Evolutionary conservation across 2,329 filamentous ascomycete species (phyloP).

Genomic region (Phyllosticta paracitricarpa): DNA sequence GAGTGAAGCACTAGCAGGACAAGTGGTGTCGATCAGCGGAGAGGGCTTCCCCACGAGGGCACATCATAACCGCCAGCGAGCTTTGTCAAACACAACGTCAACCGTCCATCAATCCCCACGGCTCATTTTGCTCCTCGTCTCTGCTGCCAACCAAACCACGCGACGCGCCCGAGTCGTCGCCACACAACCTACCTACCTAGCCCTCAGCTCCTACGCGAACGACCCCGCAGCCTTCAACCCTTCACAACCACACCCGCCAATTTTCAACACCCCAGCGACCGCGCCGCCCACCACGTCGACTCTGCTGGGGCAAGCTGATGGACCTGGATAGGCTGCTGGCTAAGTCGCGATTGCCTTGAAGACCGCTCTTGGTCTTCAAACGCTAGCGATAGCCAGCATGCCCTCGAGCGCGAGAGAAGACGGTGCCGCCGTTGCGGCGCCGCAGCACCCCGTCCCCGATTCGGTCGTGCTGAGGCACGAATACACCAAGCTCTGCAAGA

Average conservation of each 20-base stretch:
- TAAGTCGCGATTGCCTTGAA: constrained; percentile 52
- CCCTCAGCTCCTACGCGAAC: neutral
- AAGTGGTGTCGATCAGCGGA: neutral
- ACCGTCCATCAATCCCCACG: constrained; percentile 6
- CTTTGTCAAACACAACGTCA: constrained; percentile 8
- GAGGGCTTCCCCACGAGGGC: neutral
- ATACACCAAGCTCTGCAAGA: constrained; percentile 52
- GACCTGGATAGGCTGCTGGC: constrained; percentile 41
- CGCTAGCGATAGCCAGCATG: constrained; percentile 38
- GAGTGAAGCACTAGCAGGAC: neutral
- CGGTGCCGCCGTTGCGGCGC: constrained; percentile 20
- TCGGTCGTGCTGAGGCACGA: constrained; percentile 3
- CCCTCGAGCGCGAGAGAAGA: constrained; percentile 32
- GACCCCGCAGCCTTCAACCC: constrained; percentile 7
- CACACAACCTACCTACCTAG: neutral
- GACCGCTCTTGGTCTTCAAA: constrained; percentile 43
- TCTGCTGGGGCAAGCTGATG: constrained; percentile 37
- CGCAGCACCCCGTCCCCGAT: constrained; percentile 1
- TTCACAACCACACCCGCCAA: constrained; percentile 1
- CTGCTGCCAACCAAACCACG: neutral
- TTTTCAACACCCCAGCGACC: neutral
- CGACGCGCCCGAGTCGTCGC: neutral
- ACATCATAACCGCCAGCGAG: constrained; percentile 6
- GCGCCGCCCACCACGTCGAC: neutral
- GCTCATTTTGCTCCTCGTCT: neutral